Conservation (phyloP, 495 filamentous ascomycete genomes). For the Penicillium alfredii region DNA sequence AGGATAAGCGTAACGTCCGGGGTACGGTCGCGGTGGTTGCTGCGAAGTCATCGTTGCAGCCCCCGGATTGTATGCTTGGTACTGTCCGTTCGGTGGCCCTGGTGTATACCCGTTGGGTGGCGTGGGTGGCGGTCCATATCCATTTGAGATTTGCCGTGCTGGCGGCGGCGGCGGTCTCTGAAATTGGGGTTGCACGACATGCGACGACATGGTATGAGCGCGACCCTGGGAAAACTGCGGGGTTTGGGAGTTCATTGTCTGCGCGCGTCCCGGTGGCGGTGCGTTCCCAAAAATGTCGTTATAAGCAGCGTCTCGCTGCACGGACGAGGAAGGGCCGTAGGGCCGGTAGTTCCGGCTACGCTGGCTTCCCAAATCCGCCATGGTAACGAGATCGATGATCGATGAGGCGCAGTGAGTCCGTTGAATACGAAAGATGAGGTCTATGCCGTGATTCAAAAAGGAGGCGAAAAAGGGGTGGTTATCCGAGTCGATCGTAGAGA, state of each 20-base stretch:
- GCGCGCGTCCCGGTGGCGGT: slow-evolving; percentile 79
- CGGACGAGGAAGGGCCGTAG: slow-evolving; percentile 63
- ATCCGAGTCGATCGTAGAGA: slow-evolving; percentile 35
- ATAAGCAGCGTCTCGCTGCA: slow-evolving; percentile 90
- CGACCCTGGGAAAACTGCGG: slow-evolving; percentile 55
- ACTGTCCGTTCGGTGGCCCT: slow-evolving; percentile 34
- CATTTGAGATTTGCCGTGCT: slow-evolving; percentile 51
- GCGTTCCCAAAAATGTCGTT: slow-evolving; percentile 91
- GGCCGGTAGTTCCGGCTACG: slow-evolving; percentile 65
- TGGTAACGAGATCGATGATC: slow-evolving; percentile 31
- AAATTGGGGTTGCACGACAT: slow-evolving; percentile 45
- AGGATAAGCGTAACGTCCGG: slow-evolving; percentile 56
- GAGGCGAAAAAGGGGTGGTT: slow-evolving; percentile 17
- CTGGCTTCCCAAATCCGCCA: slow-evolving; percentile 79
- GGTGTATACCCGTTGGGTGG: slow-evolving; percentile 36
- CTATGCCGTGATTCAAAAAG: slow-evolving; percentile 6
- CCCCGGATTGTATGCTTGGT: slow-evolving; percentile 40
- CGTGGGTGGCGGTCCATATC: slow-evolving; percentile 40
- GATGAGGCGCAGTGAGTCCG: background rate
- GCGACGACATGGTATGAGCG: slow-evolving; percentile 81
- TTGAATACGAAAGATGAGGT: slow-evolving; percentile 1
- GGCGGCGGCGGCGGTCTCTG: slow-evolving; percentile 50
- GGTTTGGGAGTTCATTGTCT: slow-evolving; percentile 73
- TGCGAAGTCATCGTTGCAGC: slow-evolving; percentile 57
- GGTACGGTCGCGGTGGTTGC: slow-evolving; percentile 57